Percentiles rank a stretch among this genome's conserved stretches.
Conservation (phyloP, 2,329 filamentous ascomycete genomes). For the Parasarocladium wereldwijsianum region DNA sequence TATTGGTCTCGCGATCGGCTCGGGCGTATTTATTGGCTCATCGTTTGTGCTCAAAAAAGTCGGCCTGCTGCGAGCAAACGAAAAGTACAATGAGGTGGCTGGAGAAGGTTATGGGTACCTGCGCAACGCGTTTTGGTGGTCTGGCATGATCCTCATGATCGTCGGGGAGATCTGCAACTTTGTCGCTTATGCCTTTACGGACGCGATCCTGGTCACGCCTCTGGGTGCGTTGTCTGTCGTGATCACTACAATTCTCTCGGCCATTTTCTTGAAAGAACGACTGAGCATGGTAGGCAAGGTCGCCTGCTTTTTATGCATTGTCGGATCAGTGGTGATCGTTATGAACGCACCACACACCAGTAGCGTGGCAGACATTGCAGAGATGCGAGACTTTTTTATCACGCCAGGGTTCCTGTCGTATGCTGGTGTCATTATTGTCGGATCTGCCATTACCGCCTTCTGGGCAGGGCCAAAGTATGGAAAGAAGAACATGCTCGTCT, state of each 20-base stretch:
- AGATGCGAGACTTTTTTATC: constrained; percentile 82
- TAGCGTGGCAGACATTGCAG: constrained; percentile 73
- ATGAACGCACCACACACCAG: constrained; percentile 83
- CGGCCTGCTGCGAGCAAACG: constrained; percentile 79
- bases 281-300: constrained; percentile 94
- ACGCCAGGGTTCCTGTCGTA: constrained; percentile 77
- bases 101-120: constrained; percentile 96
- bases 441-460: constrained; percentile 55
- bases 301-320: constrained; percentile 86
- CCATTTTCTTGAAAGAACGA: constrained; percentile 90
- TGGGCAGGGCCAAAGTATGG: constrained; percentile 80
- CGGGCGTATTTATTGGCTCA: constrained; percentile 81
- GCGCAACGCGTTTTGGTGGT: constrained; percentile 92
- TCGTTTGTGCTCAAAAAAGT: constrained; percentile 96
- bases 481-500: constrained; percentile 95
- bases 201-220: constrained; percentile 88
- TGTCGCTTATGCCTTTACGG: constrained; percentile 90
- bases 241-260: constrained; percentile 77
- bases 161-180: constrained; percentile 95
- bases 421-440: constrained; percentile 67
- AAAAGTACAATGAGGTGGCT: constrained; percentile 90
- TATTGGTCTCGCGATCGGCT: constrained; percentile 71
- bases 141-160: constrained; percentile 93
- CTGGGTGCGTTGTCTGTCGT: constrained; percentile 86
- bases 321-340: constrained; percentile 86